Base-by-base conservation (phyloP, 2,329 filamentous ascomycete species). In the Aureobasidium sp. region DNA sequence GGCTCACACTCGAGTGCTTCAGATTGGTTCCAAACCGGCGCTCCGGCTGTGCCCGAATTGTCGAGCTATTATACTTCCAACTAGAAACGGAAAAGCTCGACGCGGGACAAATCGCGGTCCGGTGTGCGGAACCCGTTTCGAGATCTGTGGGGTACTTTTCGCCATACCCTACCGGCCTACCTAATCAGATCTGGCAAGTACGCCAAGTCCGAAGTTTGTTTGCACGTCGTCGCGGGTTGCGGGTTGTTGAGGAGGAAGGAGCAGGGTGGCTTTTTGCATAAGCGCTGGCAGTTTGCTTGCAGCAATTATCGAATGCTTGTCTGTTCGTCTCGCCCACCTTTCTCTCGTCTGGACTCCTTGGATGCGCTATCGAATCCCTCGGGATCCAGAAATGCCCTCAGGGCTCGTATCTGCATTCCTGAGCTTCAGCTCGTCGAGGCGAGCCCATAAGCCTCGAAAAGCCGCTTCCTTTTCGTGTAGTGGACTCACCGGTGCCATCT, bases 171-270 rank as follows among this genome's bases (percentile, higher is more conserved):
- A 39, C n/a, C n/a, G 14, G 20, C 29, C 31, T 25, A 41, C 29
- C 31, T 25, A 41, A 11, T 41, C 41, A 29, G 53, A 57, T 57
- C 37, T 25, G 17, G 25, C 36, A 14, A 8, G 6, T 48, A 22
- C 6, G 57, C 57, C 57, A 51, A 60, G 57, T 49, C 34, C 45
- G 57, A 60, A 60, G 45, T 49, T 41, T 60, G 44, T 60, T 51
- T 34, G 34, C 15, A 49, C 57, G 31, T 41, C 44, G 57, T 31
- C 34, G 45, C 57, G 57, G 57, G 45, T 60, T 36, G 51, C 22
- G 47, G 47, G 29, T 5, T 22, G 36, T 29, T 29, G 25, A 29
- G 29, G 25, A 34, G 41, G 27, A 20, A 27, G 34, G 22, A 37
- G 41, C 55, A 45, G 34, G 44, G 34, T 48, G 41, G 55, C 25